These are phyloP conservation scores for Periconia macrospinosa DNA, from an alignment of 2,329 filamentous ascomycete genomes.

Conservation along the genomic window DNA sequence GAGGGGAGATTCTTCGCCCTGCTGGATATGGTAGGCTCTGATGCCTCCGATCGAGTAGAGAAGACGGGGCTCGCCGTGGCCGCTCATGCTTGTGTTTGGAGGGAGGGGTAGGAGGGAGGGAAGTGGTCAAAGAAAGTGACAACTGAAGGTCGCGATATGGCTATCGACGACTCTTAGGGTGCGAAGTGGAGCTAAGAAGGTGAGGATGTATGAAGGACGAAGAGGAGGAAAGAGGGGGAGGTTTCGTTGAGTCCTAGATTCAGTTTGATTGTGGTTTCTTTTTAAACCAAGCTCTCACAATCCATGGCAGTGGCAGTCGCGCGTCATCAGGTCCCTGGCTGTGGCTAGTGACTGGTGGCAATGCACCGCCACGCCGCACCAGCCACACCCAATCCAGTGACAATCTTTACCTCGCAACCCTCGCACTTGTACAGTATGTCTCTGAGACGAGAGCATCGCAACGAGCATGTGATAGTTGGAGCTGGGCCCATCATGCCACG, in stretches of 20 bases:
- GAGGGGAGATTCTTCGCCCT: slow-evolving; percentile 81
- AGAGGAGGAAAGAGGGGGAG: slow-evolving; percentile 1
- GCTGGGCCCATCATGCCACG: no score
- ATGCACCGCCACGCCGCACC: no score
- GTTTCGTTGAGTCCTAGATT: neutral
- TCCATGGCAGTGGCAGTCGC: neutral
- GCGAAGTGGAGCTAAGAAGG: slow-evolving; percentile 3
- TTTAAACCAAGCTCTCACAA: neutral
- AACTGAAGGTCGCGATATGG: neutral
- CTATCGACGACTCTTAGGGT: no score
- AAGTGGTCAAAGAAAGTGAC: neutral
- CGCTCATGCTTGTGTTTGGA: slow-evolving; percentile 43
- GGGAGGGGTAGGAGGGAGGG: neutral
- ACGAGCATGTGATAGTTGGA: no score
- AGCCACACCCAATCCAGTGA: no score
- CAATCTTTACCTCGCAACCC: no score
- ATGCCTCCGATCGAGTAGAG: slow-evolving; percentile 74
- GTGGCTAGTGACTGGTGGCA: no score
- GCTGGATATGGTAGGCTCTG: slow-evolving; percentile 84
- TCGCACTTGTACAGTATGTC: no score
- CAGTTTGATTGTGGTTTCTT: neutral
- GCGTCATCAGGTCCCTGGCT: no score
- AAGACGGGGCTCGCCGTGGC: slow-evolving; percentile 58
- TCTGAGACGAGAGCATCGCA: no score
- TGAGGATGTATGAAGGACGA: neutral